These are phyloP conservation scores for Crithidia fasciculata DNA, from an alignment of 208 protist genomes.

Conservation along the genomic window DNA sequence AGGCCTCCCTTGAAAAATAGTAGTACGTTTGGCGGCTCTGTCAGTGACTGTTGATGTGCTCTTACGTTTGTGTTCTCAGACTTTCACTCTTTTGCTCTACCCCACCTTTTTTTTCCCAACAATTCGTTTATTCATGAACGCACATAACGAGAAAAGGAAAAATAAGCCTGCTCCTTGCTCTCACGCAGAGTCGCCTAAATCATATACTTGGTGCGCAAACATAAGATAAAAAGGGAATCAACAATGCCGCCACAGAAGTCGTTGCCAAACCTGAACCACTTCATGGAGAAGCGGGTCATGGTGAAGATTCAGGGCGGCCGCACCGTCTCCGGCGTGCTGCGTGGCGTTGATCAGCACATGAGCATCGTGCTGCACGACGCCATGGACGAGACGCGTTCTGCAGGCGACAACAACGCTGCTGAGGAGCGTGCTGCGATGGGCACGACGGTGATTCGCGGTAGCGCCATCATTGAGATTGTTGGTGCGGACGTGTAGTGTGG, in stretches of 20 bases:
- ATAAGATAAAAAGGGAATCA: not conserved
- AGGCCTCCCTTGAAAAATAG: not conserved
- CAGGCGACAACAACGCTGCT: constrained; percentile 21
- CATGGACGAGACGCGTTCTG: constrained; percentile 86
- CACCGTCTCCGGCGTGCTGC: constrained; percentile 93
- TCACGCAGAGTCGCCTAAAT: no score
- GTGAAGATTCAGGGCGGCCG: constrained; percentile 96
- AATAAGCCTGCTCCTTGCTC: not conserved
- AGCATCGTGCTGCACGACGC: constrained; percentile 97
- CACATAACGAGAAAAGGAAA: not conserved
- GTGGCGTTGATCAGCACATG: constrained; percentile 98
- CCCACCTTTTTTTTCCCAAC: no score
- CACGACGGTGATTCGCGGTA: constrained; percentile 91
- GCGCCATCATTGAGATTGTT: constrained; percentile 91
- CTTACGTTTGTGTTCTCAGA: not conserved
- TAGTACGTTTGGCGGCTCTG: no score
- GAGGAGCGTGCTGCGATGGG: constrained; percentile 86
- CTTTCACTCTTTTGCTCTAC: not conserved
- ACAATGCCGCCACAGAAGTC: constrained; percentile 56
- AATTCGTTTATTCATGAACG: not conserved
- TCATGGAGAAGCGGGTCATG: constrained; percentile 94
- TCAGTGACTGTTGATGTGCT: no score
- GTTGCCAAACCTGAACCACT: constrained; percentile 92
- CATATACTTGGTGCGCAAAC: not conserved
- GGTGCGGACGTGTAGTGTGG: constrained; percentile 55